Conservation (phyloP, 2,329 filamentous ascomycete species). For the Emmonsia crescens region DNA sequence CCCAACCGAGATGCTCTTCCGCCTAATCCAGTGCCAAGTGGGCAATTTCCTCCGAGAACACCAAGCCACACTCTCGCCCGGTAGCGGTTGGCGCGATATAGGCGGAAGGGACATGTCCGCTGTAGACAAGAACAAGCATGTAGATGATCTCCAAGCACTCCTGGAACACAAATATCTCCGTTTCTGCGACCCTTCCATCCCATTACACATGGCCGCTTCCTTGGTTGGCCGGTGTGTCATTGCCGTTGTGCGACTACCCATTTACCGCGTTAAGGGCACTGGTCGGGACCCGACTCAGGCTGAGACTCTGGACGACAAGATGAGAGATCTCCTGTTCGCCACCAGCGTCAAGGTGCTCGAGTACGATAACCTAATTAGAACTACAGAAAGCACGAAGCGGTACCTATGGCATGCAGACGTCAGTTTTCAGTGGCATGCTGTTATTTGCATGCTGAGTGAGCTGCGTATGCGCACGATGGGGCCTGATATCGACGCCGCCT, state of each 20-base stretch:
- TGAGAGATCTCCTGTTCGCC: constrained; percentile 28
- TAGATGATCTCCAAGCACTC: constrained; percentile 19
- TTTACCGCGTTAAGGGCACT: not conserved
- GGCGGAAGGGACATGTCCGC: not conserved
- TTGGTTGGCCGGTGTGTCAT: constrained; percentile 29
- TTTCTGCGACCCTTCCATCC: constrained; percentile 26
- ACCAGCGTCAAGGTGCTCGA: constrained; percentile 29
- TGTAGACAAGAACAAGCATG: constrained; percentile 14
- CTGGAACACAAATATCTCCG: constrained; percentile 25
- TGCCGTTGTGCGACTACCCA: constrained; percentile 26
- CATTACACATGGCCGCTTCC: constrained; percentile 31
- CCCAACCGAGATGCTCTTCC: constrained; percentile 35
- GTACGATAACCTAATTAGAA: constrained; percentile 31
- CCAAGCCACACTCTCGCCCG: not conserved
- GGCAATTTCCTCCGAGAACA: constrained; percentile 29
- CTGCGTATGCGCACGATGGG: constrained; percentile 25
- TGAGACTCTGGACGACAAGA: constrained; percentile 14
- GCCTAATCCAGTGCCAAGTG: constrained; percentile 34
- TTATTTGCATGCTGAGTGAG: constrained; percentile 36
- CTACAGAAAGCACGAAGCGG: constrained; percentile 25
- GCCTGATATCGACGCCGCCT: constrained; percentile 27
- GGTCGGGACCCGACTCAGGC: not conserved
- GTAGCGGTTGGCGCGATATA: not conserved
- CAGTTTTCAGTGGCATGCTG: constrained; percentile 40
- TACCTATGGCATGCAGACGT: constrained; percentile 35